Evolutionary conservation across 176 grass and related monocot genomes (phyloP).

Genomic region (Ampelocalamus luodianensis): DNA sequence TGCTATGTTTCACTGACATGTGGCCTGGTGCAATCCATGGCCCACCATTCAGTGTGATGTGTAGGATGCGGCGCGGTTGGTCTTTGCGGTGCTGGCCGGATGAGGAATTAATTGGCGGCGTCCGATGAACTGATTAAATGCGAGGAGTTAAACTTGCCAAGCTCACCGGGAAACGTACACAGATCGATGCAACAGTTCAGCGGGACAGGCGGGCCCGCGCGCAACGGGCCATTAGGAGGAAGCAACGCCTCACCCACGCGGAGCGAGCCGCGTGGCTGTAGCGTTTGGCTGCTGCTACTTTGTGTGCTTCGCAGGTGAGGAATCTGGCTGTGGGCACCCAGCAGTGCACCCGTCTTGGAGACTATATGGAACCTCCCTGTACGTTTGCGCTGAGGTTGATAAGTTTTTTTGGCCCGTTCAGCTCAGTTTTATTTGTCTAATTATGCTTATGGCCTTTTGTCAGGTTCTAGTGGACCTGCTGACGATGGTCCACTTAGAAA

Average conservation of each 20-base stretch:
- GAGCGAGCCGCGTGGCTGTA: not conserved
- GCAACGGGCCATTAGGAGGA: fast-evolving
- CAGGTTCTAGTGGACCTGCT: conserved; percentile 2
- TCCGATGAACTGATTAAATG: conserved; percentile 29
- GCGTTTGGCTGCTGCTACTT: not conserved
- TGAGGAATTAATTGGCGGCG: conserved; percentile 33
- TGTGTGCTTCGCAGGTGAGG: not conserved
- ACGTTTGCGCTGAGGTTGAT: not conserved
- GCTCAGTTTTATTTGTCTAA: conserved; percentile 5
- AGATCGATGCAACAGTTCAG: fast-evolving
- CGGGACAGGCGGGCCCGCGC: fast-evolving
- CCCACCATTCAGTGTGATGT: fast-evolving
- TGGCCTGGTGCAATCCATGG: fast-evolving
- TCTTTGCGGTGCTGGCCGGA: not conserved
- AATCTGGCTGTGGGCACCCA: not conserved
- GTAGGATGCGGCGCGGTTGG: not conserved
- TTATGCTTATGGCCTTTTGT: not conserved
- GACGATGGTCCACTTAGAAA: not conserved
- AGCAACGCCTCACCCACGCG: fast-evolving
- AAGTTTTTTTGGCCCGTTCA: not conserved
- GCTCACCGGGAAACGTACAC: not conserved
- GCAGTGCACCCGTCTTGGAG: not conserved
- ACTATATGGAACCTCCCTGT: too few relatives aligned
- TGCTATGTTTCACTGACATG: not conserved
- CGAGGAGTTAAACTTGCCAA: not conserved